Evolutionary conservation across 75 land plant genomes (phyloP), one percentile per base, ranked within the genome.

Genomic region (Picea glauca): DNA sequence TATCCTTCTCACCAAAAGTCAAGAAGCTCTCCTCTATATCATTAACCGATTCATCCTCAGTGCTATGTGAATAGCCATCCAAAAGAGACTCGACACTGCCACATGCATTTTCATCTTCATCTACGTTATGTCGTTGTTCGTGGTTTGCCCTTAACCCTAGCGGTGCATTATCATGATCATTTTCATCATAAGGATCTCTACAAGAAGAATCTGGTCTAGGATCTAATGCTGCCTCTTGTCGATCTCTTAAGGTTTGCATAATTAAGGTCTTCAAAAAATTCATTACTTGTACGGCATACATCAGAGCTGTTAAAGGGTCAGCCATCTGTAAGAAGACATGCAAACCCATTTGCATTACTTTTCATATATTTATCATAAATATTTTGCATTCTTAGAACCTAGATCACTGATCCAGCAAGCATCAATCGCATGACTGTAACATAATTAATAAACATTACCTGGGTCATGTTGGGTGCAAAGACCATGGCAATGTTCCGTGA

Each of bases 401-500:
- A 77, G 5, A 46, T 62, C 63, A 62, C 56, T 50, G 63, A 75
- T 26, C 23, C n/a, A 12, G n/a, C 61, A 75, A 30, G 3, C 32
- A 30, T 58, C 13, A 13, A 26, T 15, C 23, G 21, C 65, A 30
- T 59, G 31, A 80, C 14, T 62, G 50, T 6, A 76, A 33, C 3
- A 66, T 58, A 72, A 58, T 8, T 17, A 2, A 14, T 23, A 33
- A 33, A 23, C 14, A 85, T 35, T 80, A 93, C 98, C 96, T 95
- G 96, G 33, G 98, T 95, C 98, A 95, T 95, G 83, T 95, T 95
- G 21, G 98, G 98, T 32, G 98, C 98, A 87, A 95, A 95, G 54
- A 95, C 98, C 98, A 95, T 93, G 2, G 98, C 98, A 54, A 95
- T 88, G 76, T 91, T 95, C 46, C 91, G 96, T 23, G 98, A 87